Conservation (phyloP, 2,329 filamentous ascomycete species). For the Fusarium anthophilum region DNA sequence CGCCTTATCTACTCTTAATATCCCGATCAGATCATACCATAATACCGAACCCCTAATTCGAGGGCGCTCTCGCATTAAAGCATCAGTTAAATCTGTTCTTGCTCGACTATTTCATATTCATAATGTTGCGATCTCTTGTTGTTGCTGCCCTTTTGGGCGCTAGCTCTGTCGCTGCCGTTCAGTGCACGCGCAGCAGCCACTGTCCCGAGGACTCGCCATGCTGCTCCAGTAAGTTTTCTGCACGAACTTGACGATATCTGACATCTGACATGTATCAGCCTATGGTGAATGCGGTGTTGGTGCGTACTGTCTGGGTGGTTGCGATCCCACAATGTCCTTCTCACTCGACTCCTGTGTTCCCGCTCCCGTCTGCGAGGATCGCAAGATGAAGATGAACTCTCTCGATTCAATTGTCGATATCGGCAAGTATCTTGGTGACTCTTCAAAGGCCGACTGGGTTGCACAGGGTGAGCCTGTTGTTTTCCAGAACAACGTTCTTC, state of each 20-base stretch:
- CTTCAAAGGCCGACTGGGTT: constrained; percentile 85
- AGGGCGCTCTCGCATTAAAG: constrained; percentile 6
- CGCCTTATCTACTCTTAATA: constrained; percentile 18
- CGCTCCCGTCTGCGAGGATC: constrained; percentile 80
- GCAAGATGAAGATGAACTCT: constrained; percentile 76
- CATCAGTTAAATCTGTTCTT: constrained; percentile 4
- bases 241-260: not conserved
- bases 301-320: constrained; percentile 95
- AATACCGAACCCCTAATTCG: constrained; percentile 13
- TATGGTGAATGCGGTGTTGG: constrained; percentile 94
- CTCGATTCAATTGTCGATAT: constrained; percentile 76
- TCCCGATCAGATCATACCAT: not conserved
- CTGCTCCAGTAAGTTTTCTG: constrained; percentile 73
- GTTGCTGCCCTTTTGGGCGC: constrained; percentile 47
- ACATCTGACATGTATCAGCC: constrained; percentile 62
- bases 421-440: constrained; percentile 85
- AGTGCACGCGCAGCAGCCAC: constrained; percentile 62
- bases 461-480: constrained; percentile 78
- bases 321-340: constrained; percentile 87
- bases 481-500: constrained; percentile 75
- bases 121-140: constrained; percentile 47
- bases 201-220: constrained; percentile 80
- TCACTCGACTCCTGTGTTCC: constrained; percentile 86
- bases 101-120: constrained; percentile 25
- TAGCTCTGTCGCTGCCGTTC: constrained; percentile 43